Conservation (phyloP, 2,329 filamentous ascomycete species). For the Aspergillus pseudonomiae region DNA sequence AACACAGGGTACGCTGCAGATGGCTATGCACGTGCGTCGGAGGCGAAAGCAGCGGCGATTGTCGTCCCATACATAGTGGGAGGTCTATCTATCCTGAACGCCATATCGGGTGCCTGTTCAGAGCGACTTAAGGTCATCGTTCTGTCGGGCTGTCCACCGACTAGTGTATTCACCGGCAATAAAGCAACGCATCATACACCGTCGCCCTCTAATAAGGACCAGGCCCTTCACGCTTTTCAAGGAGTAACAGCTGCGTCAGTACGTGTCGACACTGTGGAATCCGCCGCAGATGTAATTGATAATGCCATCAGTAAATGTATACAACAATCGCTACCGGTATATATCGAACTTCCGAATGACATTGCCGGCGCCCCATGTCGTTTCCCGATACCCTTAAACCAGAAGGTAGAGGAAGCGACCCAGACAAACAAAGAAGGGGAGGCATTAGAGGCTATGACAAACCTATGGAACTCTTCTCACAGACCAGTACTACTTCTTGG, state of each 20-base stretch:
- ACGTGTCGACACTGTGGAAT: neutral
- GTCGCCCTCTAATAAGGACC: constrained; percentile 7
- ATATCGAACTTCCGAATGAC: constrained; percentile 15
- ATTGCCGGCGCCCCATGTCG: constrained; percentile 1
- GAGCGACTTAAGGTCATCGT: constrained; percentile 14
- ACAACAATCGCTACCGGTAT: constrained; percentile 5
- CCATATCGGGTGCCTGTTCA: constrained; percentile 16
- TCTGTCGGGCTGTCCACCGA: constrained; percentile 12
- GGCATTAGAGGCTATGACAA: neutral
- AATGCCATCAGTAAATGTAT: constrained; percentile 9
- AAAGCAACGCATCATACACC: constrained; percentile 13
- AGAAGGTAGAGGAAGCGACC: neutral
- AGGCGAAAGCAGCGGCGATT: constrained; percentile 8
- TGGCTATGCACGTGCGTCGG: constrained; percentile 16
- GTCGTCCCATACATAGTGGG: constrained; percentile 19
- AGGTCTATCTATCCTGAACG: constrained; percentile 15
- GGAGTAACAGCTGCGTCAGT: constrained; percentile 13
- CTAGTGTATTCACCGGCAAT: neutral
- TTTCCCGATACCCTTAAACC: neutral
- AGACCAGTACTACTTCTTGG: constrained; percentile 12
- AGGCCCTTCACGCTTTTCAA: constrained; percentile 7
- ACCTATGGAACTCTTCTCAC: constrained; percentile 7
- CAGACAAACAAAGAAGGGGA: neutral
- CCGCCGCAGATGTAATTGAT: constrained; percentile 9
- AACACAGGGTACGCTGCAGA: constrained; percentile 22